These are phyloP conservation scores for Ilex asprella DNA, from an alignment of 257 asterid species.

Conservation along the genomic window DNA sequence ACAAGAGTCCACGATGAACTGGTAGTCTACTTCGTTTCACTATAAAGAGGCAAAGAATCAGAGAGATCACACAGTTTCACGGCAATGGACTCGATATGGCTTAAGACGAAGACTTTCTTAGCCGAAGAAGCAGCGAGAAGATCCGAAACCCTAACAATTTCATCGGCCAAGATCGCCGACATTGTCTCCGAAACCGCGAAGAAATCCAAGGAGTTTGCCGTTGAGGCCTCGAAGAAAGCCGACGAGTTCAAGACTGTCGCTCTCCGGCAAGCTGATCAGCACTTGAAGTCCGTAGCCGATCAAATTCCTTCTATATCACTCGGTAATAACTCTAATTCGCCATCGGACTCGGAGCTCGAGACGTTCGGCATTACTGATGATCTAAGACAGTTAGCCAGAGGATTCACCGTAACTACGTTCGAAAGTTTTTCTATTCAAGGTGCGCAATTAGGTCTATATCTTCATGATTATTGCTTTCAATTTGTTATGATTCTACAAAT, in stretches of 20 bases:
- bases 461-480: neutral
- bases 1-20: no score
- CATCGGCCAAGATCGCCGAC: neutral
- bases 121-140: neutral
- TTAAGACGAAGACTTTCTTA: neutral
- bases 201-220: neutral
- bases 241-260: neutral
- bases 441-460: no score
- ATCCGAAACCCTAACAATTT: neutral
- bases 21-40: no score
- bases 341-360: neutral
- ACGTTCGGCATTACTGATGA: neutral
- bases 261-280: neutral
- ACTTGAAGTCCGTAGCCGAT: neutral
- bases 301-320: neutral
- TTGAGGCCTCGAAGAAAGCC: neutral
- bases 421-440: neutral
- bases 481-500: neutral
- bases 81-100: conserved; percentile 4
- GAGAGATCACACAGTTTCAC: no score
- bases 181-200: neutral
- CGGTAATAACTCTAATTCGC: neutral
- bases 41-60: no score
- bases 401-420: neutral
- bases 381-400: neutral